These are phyloP conservation scores for Nepenthes mirabilis DNA, from an alignment of 148 eudicot genomes.

Conservation along the genomic window DNA sequence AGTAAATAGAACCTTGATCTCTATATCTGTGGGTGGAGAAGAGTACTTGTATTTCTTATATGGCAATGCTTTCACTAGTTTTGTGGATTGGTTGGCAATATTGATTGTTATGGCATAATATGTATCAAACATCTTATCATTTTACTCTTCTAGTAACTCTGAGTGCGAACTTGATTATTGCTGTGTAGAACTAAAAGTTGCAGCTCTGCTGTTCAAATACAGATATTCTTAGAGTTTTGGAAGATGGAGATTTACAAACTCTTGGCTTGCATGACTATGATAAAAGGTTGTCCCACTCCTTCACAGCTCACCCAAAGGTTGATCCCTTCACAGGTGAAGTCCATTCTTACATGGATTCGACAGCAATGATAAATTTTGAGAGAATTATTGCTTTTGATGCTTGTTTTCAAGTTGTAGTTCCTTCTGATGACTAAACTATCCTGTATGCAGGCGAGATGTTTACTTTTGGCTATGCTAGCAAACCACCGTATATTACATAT, in stretches of 20 bases:
- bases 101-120: no score
- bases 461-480: constrained; percentile 77
- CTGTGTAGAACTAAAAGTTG: not conserved
- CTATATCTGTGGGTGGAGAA: no score
- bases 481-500: constrained; percentile 73
- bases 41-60: no score
- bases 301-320: constrained; percentile 98
- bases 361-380: not conserved
- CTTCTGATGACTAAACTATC: constrained; percentile 2
- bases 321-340: constrained; percentile 77
- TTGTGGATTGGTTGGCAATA: no score
- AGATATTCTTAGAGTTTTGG: constrained; percentile 84
- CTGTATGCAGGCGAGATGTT: constrained; percentile 83
- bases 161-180: no score
- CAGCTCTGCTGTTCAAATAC: constrained; percentile 4
- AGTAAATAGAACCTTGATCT: no score
- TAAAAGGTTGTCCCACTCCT: constrained; percentile 75
- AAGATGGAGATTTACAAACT: constrained; percentile 97
- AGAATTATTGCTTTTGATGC: not conserved
- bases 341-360: not conserved
- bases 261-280: constrained; percentile 93
- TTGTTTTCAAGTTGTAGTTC: not conserved
- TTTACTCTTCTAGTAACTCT: no score
- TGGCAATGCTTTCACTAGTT: no score
- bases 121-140: no score